Conservation (phyloP, 768 basidiomycete genomes). For the Russula sp. region DNA sequence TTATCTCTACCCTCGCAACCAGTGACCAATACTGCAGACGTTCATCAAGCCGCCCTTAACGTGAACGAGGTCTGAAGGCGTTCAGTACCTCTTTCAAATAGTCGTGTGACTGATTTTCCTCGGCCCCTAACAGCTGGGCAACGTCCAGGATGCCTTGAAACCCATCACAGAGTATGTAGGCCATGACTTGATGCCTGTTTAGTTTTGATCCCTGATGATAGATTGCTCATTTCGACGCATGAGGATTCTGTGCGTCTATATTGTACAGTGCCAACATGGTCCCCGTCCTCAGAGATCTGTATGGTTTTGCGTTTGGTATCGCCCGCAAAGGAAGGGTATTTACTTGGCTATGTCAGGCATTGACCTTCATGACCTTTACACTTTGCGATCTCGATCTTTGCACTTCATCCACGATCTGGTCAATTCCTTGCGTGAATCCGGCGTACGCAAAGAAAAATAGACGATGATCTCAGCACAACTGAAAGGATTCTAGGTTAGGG, state of each 20-base stretch:
- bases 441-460: slow-evolving; percentile 37
- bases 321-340: background rate
- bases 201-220: slow-evolving; percentile 23
- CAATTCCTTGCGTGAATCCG: slow-evolving; percentile 50
- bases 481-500: slow-evolving; percentile 39
- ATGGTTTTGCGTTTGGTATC: slow-evolving; percentile 24
- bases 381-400: slow-evolving; percentile 53
- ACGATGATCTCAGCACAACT: background rate
- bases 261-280: slow-evolving; percentile 65
- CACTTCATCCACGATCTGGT: slow-evolving; percentile 58
- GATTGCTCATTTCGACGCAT: slow-evolving; percentile 42
- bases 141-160: slow-evolving; percentile 49
- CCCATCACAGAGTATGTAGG: slow-evolving; percentile 51
- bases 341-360: slow-evolving; percentile 34
- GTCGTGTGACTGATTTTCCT: slow-evolving; percentile 12
- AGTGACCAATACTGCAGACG: background rate
- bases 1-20: slow-evolving; percentile 9
- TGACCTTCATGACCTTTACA: slow-evolving; percentile 63
- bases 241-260: slow-evolving; percentile 43
- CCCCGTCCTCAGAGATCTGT: slow-evolving; percentile 51
- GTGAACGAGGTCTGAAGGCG: slow-evolving; percentile 16
- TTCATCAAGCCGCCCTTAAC: background rate
- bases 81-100: background rate
- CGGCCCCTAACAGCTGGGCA: slow-evolving; percentile 37
- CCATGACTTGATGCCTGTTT: background rate